Evolutionary conservation across 768 basidiomycete genomes (phyloP).

Genomic region (Pulveroboletus sp.): DNA sequence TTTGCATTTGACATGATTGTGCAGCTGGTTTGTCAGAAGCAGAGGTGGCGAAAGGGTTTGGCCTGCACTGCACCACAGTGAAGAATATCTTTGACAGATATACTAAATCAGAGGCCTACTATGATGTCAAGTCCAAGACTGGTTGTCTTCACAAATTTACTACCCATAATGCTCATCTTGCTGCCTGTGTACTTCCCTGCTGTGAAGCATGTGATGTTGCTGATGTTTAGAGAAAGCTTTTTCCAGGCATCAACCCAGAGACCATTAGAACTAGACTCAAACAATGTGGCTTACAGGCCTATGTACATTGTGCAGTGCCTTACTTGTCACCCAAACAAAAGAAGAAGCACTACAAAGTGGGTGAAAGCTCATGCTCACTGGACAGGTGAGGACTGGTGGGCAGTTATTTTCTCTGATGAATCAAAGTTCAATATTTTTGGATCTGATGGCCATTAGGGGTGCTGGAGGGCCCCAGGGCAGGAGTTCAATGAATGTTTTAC

Average conservation of each 20-base stretch:
- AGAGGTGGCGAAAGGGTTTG: too few species aligned
- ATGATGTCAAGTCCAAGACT: too few species aligned
- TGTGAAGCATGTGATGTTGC: background rate
- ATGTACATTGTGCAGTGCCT: conserved; percentile 14
- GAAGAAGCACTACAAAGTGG: conserved; percentile 17
- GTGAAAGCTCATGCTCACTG: conserved; percentile 21
- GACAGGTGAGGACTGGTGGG: conserved; percentile 30
- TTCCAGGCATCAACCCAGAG: too few species aligned
- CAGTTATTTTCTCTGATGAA: too few species aligned
- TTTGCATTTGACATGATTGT: too few species aligned
- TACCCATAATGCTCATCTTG: background rate
- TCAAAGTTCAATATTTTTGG: too few species aligned
- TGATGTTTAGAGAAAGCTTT: too few species aligned
- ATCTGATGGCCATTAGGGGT: too few species aligned
- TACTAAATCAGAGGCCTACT: background rate
- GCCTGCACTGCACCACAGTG: background rate
- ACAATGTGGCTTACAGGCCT: background rate
- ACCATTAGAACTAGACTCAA: background rate
- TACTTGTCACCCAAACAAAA: conserved; percentile 19
- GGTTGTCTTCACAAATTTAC: too few species aligned
- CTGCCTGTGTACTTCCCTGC: background rate
- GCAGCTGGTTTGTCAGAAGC: too few species aligned
- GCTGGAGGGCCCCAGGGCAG: too few species aligned
- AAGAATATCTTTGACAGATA: background rate
- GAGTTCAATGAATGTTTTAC: conserved; percentile 23